Base-by-base conservation (phyloP, 2,329 filamentous ascomycete species). In the Proliferodiscus dingleyae region DNA sequence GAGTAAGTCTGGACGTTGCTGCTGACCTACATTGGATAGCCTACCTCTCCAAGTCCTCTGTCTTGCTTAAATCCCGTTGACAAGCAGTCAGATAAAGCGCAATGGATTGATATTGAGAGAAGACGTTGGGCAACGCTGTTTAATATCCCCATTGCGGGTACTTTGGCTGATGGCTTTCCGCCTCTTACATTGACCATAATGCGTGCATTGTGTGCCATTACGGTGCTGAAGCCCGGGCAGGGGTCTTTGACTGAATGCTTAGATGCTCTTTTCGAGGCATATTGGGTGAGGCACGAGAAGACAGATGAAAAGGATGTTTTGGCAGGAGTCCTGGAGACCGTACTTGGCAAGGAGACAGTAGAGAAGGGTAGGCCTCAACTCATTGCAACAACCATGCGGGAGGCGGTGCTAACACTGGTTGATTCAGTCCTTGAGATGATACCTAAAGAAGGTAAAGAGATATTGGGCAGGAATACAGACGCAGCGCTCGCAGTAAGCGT, bases 51-150 rank as follows among this genome's bases (percentile, higher is more conserved):
- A n/a, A n/a, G n/a, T n/a, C n/a, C n/a, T n/a, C n/a, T n/a, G n/a
- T n/a, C n/a, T n/a, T n/a, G n/a, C n/a, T n/a, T n/a, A n/a, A n/a
- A 4, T 6, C n/a, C 32, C 5, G 18, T 16, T 33, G 30, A 15
- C 13, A 9, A 16, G 11, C 16, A 18, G 43, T 16, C 50, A 79
- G 77, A 83, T 64, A 83, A 83, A 63, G 72, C 71, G 57, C 68
- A 71, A 62, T 83, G 74, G 72, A 76, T 80, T 47, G 60, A 68
- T 28, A 43, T 47, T 10, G 77, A 83, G 54, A 74, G 79, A 13
- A 36, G 62, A 16, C 75, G 78, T 46, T 80, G 74, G 74, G 66
- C 75, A 1, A 63, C 64, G 8, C 63, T 66, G 47, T 77, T 81
- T 65, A 65, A 71, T 28, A 67, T 83, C 36, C 78, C 80, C 10